These are phyloP conservation scores for Globisporangium irregulare DNA, from an alignment of 352 stramenopile species.

Conservation along the genomic window DNA sequence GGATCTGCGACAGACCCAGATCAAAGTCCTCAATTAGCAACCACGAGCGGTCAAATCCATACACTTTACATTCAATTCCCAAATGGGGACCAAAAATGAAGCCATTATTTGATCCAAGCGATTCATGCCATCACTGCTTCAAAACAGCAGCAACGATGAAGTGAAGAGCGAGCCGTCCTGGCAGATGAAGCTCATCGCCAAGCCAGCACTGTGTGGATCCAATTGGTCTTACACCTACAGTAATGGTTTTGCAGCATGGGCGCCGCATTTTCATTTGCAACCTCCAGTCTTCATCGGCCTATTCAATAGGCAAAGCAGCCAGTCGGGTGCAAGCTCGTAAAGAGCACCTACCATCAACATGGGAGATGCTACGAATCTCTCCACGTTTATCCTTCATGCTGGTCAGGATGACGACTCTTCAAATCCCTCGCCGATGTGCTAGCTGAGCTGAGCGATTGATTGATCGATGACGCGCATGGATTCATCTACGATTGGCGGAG, in stretches of 20 bases:
- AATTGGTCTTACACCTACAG: not conserved
- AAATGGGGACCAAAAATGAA: too few relatives aligned
- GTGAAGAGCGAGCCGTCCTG: too few relatives aligned
- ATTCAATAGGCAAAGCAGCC: not conserved
- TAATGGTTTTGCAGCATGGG: not conserved
- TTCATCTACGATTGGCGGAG: not conserved
- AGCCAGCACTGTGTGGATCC: not conserved
- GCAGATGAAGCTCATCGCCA: not conserved
- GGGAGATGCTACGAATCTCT: not conserved
- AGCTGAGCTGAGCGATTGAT: too few relatives aligned
- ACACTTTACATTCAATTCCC: too few relatives aligned
- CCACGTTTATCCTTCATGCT: not conserved
- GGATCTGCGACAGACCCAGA: not conserved
- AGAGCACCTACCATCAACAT: not conserved
- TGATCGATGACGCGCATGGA: not conserved
- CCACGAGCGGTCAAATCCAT: not conserved
- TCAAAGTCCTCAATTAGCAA: not conserved
- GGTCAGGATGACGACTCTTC: too few relatives aligned
- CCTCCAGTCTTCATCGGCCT: not conserved
- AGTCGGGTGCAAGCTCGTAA: not conserved
- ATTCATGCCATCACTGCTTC: too few relatives aligned
- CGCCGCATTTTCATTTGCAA: not conserved
- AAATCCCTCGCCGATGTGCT: too few relatives aligned
- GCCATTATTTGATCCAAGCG: too few relatives aligned
- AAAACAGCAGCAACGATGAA: too few relatives aligned